A percentile compares a stretch with the other conserved stretches of the same genome.
These are phyloP conservation scores for Glomus cerebriforme DNA, from an alignment of 192 early-diverging fungal genomes.

Conservation along the genomic window DNA sequence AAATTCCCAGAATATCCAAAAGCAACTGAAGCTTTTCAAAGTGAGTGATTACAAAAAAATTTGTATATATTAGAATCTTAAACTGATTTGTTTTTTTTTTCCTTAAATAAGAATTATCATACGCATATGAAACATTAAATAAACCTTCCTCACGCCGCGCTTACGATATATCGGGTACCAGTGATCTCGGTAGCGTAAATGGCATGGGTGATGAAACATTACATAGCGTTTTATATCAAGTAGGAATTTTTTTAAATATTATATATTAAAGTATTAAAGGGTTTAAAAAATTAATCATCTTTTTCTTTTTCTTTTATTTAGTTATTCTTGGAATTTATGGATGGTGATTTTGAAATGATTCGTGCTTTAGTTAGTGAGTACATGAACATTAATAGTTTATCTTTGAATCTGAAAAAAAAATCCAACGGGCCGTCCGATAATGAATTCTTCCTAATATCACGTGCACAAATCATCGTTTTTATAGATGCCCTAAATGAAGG, in stretches of 20 bases:
- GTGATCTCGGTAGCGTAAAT: conserved; percentile 36
- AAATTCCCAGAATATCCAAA: conserved; percentile 59
- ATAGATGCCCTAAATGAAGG: conserved; percentile 48
- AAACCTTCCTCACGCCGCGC: conserved; percentile 53
- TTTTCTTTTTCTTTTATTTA: conserved; percentile 12
- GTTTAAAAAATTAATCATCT: conserved; percentile 1
- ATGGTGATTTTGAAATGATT: conserved; percentile 62
- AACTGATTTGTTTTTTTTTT: not conserved
- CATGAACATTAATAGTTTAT: not conserved
- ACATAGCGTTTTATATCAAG: conserved; percentile 56
- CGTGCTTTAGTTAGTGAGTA: conserved; percentile 59
- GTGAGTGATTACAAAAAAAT: conserved; percentile 32
- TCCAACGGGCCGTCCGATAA: not conserved
- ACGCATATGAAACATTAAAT: conserved; percentile 58
- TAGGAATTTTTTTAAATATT: conserved; percentile 8
- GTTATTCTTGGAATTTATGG: conserved; percentile 60
- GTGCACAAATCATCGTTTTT: not conserved
- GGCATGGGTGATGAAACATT: conserved; percentile 50
- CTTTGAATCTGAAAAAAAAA: not conserved
- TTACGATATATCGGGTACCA: conserved; percentile 54
- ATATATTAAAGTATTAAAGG: not conserved
- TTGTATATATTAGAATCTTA: not conserved
- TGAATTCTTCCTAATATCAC: not conserved
- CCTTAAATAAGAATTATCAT: conserved; percentile 44
- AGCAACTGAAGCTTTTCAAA: conserved; percentile 60